Conservation (phyloP, 345 rosid species). For the Euclidium syriacum region DNA sequence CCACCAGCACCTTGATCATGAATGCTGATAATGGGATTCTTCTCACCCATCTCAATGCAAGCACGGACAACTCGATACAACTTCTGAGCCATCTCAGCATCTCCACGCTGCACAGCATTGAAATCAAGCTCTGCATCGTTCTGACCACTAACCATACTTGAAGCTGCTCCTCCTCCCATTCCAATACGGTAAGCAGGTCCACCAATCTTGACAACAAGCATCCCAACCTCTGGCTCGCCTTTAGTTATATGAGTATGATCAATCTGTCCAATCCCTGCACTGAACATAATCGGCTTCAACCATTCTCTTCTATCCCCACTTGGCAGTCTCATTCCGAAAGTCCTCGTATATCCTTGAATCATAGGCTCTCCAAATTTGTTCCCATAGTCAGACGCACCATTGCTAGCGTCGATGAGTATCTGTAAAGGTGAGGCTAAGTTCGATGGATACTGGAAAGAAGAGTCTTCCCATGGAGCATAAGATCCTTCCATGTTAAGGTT, state of each 20-base stretch:
- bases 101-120: constrained; percentile 96
- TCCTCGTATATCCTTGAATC: constrained; percentile 86
- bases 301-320: constrained; percentile 92
- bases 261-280: constrained; percentile 92
- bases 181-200: constrained; percentile 98
- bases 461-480: constrained; percentile 90
- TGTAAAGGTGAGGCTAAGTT: constrained; percentile 86
- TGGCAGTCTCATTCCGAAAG: constrained; percentile 93
- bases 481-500: constrained; percentile 76
- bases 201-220: constrained; percentile 94
- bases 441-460: constrained; percentile 63
- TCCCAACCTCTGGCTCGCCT: constrained; percentile 84
- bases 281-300: constrained; percentile 98
- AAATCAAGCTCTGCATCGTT: constrained; percentile 95
- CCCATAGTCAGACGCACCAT: constrained; percentile 96
- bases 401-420: constrained; percentile 84
- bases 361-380: constrained; percentile 95
- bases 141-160: constrained; percentile 98
- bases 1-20: constrained; percentile 99
- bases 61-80: constrained; percentile 85
- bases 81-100: constrained; percentile 98
- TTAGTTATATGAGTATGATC: constrained; percentile 78
- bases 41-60: constrained; percentile 88
- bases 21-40: constrained; percentile 88
- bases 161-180: constrained; percentile 99